phyloP scores from a whole-genome alignment of 352 stramenopile genomes.

The Thalassiosira hispida region DNA sequence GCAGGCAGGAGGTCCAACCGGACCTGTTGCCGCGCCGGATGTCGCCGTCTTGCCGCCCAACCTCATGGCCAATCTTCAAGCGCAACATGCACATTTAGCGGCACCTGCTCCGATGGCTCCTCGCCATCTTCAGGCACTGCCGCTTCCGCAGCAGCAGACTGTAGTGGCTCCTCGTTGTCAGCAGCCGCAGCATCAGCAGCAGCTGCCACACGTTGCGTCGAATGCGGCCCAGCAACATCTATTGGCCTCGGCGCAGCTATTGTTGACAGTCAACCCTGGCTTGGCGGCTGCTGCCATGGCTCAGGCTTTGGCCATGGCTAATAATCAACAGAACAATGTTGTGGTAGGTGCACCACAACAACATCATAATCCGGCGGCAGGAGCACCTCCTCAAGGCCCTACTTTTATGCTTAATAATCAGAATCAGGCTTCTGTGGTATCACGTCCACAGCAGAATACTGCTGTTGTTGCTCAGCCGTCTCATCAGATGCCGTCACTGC shows the following conservation, averaged over 20 bases:
- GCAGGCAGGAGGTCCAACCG: neutral
- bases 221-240: conserved; percentile 27
- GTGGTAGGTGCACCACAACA: too few species aligned
- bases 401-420: too few species aligned
- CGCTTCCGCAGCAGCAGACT: neutral
- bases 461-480: too few species aligned
- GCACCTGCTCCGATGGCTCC: neutral
- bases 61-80: neutral
- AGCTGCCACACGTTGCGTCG: neutral
- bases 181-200: neutral
- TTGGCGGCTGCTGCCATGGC: conserved; percentile 40
- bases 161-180: neutral
- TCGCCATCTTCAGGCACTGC: neutral
- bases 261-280: conserved; percentile 36
- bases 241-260: conserved; percentile 27
- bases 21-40: too few species aligned
- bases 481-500: neutral
- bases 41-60: too few species aligned
- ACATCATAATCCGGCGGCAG: too few species aligned
- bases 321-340: neutral
- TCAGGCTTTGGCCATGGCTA: conserved; percentile 27
- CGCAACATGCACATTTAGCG: neutral
- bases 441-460: neutral
- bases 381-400: too few species aligned
- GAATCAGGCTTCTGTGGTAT: too few species aligned